phyloP scores from a whole-genome alignment of 2,329 filamentous ascomycete species.

The Penicillium nordicum region DNA sequence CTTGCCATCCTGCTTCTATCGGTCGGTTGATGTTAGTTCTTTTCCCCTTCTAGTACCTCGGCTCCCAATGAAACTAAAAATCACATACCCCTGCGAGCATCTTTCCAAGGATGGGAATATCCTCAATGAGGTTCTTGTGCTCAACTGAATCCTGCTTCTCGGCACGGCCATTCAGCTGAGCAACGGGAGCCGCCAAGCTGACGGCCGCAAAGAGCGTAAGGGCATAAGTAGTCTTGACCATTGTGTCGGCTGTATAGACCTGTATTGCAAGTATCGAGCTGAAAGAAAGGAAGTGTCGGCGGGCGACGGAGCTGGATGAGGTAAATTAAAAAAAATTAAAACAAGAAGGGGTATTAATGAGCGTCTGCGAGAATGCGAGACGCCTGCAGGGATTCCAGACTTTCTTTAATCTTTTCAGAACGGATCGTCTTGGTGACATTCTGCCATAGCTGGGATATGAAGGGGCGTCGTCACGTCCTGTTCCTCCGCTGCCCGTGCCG shows the following conservation, averaged over 20 bases:
- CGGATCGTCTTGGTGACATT: constrained; percentile 16
- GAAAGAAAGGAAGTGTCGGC: constrained; percentile 18
- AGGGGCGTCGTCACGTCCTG: constrained; percentile 9
- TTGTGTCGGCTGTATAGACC: constrained; percentile 5
- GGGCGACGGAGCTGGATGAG: constrained; percentile 12
- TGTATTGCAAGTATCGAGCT: background rate
- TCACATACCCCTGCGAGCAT: constrained; percentile 11
- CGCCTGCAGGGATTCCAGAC: constrained; percentile 1
- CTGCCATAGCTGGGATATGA: constrained; percentile 19
- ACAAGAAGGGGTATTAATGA: constrained; percentile 8
- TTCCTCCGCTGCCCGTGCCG: background rate
- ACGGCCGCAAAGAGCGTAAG: constrained; percentile 24
- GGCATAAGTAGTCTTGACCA: constrained; percentile 25
- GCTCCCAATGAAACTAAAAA: background rate
- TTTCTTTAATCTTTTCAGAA: constrained; percentile 12
- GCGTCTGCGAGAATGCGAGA: constrained; percentile 17
- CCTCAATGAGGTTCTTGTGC: constrained; percentile 10
- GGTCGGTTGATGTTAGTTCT: background rate
- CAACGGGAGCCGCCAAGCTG: constrained; percentile 21
- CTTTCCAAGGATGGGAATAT: constrained; percentile 4
- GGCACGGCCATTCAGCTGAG: constrained; percentile 8
- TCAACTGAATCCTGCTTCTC: background rate
- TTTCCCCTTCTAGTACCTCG: fast-evolving
- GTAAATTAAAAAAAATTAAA: background rate
- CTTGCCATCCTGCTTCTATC: background rate